phyloP scores from a whole-genome alignment of 352 stramenopile species.

The Globisporangium paddicum region DNA sequence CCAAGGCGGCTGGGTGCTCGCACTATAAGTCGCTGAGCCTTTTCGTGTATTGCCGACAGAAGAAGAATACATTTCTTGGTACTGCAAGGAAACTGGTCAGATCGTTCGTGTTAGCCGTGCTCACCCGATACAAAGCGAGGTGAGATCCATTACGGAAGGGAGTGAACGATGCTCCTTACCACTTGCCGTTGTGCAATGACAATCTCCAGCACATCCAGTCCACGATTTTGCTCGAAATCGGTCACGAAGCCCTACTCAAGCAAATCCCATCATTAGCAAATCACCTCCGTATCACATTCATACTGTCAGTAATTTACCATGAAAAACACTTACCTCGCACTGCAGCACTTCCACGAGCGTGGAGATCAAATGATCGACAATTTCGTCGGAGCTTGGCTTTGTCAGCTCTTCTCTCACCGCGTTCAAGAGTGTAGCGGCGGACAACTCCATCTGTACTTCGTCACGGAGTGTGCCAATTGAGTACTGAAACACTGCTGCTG shows the following conservation, averaged over 20 bases:
- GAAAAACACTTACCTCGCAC: conserved; percentile 5
- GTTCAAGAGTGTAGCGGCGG: not conserved
- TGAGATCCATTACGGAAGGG: no score
- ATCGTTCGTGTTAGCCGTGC: not conserved
- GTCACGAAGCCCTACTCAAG: not conserved
- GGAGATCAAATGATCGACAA: not conserved
- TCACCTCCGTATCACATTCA: not conserved
- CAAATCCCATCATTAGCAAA: not conserved
- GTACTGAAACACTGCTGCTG: conserved; percentile 1
- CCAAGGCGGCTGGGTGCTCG: not conserved
- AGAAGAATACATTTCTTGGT: not conserved
- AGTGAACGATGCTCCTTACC: no score
- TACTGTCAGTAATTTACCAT: not conserved
- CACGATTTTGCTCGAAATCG: not conserved
- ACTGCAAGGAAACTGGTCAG: conserved; percentile 1
- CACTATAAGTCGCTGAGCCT: not conserved
- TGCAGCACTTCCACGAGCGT: not conserved
- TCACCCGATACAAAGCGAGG: not conserved
- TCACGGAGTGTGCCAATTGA: not conserved
- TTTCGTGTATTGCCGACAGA: conserved; percentile 1
- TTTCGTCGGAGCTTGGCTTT: not conserved
- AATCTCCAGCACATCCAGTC: not conserved
- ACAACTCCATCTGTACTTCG: conserved; percentile 2
- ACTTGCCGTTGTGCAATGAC: not conserved
- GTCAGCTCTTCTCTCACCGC: not conserved